Conservation (phyloP, 805 yeast species). For the Saccharomyces cerevisiae region DNA sequence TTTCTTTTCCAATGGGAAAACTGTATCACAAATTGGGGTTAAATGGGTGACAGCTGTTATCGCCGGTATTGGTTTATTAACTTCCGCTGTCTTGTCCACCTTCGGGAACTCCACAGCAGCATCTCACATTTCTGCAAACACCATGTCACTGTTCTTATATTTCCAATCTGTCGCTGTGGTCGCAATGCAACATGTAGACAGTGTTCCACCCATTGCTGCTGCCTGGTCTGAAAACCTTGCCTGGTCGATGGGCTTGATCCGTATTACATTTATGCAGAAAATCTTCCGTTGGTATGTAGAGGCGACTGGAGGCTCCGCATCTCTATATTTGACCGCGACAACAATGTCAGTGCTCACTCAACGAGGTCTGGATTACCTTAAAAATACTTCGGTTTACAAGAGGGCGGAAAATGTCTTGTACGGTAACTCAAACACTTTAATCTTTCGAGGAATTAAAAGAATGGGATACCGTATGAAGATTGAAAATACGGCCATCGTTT, state of each 20-base stretch:
- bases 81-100: constrained; percentile 73
- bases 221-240: constrained; percentile 90
- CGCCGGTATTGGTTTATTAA: constrained; percentile 76
- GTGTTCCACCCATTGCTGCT: constrained; percentile 88
- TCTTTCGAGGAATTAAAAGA: constrained; percentile 81
- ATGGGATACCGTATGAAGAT: constrained; percentile 68
- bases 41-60: constrained; percentile 93
- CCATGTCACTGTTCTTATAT: constrained; percentile 75
- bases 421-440: constrained; percentile 52
- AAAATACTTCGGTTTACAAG: constrained; percentile 24
- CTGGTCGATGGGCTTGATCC: constrained; percentile 91
- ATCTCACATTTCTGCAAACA: constrained; percentile 83
- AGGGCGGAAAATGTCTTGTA: constrained; percentile 35
- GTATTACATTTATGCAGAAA: constrained; percentile 73
- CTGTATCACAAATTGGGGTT: constrained; percentile 73
- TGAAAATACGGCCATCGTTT: constrained; percentile 75
- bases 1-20: constrained; percentile 65
- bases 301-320: constrained; percentile 83
- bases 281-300: constrained; percentile 81
- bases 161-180: constrained; percentile 85
- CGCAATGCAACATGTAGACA: constrained; percentile 76
- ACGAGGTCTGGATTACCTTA: constrained; percentile 28
- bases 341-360: constrained; percentile 71
- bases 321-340: constrained; percentile 53
- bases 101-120: constrained; percentile 89